Evolutionary conservation across 1,284 basidiomycete species (phyloP).

Genomic region (Cutaneotrichosporon mucoides): DNA sequence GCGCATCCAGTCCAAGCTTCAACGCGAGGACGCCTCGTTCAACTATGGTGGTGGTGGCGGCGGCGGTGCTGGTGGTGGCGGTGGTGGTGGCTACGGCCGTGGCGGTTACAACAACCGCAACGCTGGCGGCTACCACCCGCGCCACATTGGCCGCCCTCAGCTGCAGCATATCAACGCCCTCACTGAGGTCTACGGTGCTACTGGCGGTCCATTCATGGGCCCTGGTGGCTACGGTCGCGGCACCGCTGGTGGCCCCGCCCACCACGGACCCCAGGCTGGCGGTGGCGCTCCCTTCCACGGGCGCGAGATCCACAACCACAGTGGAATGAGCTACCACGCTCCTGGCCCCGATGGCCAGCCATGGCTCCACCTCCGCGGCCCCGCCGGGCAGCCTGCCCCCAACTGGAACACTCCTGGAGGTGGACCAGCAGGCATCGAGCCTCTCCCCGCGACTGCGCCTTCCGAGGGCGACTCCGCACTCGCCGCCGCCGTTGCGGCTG

Average conservation of each 20-base stretch:
- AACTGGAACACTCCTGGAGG: conserved; percentile 28
- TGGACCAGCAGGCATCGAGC: conserved; percentile 16
- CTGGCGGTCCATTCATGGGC: conserved; percentile 36
- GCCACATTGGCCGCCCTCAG: conserved; percentile 47
- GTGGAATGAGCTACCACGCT: conserved; percentile 44
- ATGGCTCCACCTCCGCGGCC: conserved; percentile 45
- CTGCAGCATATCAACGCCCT: conserved; percentile 51
- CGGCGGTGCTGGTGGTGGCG: conserved; percentile 33
- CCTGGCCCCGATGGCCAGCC: conserved; percentile 46
- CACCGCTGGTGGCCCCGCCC: conserved; percentile 10
- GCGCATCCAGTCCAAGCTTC: conserved; percentile 93
- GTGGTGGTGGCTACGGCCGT: conserved; percentile 48
- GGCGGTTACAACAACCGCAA: conserved; percentile 25
- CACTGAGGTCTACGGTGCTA: conserved; percentile 48
- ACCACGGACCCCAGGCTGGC: conserved; percentile 16
- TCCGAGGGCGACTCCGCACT: conserved; percentile 17
- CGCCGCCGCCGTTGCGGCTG: conserved; percentile 13
- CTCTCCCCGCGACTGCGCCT: conserved; percentile 22
- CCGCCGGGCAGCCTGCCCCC: conserved; percentile 36
- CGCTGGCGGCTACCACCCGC: conserved; percentile 36
- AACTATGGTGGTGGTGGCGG: conserved; percentile 53
- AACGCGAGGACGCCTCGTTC: conserved; percentile 73
- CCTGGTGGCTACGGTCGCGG: conserved; percentile 27
- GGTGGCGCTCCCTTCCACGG: conserved; percentile 19
- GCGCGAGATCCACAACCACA: conserved; percentile 35